Percentiles rank a stretch among this genome's conserved stretches.
Evolutionary conservation across 768 basidiomycete species (phyloP).

Genomic region (Inosperma sp.): DNA sequence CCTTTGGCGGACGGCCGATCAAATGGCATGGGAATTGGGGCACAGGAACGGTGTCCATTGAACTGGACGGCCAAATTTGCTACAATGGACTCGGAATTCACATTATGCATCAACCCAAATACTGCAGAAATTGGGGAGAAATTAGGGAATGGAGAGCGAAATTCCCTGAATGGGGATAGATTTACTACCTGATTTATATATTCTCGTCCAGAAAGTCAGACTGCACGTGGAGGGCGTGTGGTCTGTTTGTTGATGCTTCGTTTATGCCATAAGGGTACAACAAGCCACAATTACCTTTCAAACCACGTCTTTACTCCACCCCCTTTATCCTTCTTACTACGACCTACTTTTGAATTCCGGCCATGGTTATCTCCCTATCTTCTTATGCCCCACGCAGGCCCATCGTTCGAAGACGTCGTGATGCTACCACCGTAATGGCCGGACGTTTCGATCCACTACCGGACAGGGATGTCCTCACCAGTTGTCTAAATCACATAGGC

Average conservation of each 20-base stretch:
- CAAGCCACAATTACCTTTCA: constrained; percentile 44
- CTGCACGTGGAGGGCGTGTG: constrained; percentile 42
- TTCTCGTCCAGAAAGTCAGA: constrained; percentile 31
- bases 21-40: no score
- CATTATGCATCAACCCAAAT: constrained; percentile 1
- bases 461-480: constrained; percentile 71
- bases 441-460: constrained; percentile 69
- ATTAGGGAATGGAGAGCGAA: constrained; percentile 1
- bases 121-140: neutral
- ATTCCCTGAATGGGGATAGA: constrained; percentile 37
- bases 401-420: constrained; percentile 48
- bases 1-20: constrained; percentile 5
- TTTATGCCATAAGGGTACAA: constrained; percentile 46
- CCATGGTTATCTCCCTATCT: constrained; percentile 23
- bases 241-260: constrained; percentile 49
- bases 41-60: no score
- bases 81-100: neutral
- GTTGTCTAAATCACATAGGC: constrained; percentile 69
- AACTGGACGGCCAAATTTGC: constrained; percentile 6
- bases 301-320: constrained; percentile 51
- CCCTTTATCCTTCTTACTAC: constrained; percentile 31
- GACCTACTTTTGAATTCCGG: no score
- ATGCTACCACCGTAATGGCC: constrained; percentile 71
- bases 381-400: constrained; percentile 29
- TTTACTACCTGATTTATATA: constrained; percentile 30